Conservation (phyloP, 345 rosid species). For the Brassica napus region Da-Ae NC_063449.1:8253501-8254000, state of each 20-base stretch:
- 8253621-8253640: constrained; percentile 95
- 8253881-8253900: constrained; percentile 69
- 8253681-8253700: constrained; percentile 93
- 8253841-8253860: constrained; percentile 98
- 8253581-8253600: too few relatives aligned
- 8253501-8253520: constrained; percentile 18
- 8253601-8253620: constrained; percentile 66
- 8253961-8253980: constrained; percentile 75
- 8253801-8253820: background rate
- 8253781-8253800: background rate
- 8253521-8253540: constrained; percentile 8
- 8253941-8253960: constrained; percentile 65
- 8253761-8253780: background rate
- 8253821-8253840: constrained; percentile 31
- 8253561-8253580: too few relatives aligned
- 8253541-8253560: constrained; percentile 2
- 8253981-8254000: background rate
- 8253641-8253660: constrained; percentile 89
- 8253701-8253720: constrained; percentile 73
- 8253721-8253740: constrained; percentile 85
- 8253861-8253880: constrained; percentile 86
- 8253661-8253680: constrained; percentile 73
- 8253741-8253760: constrained; percentile 73
- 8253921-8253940: constrained; percentile 63
- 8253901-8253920: constrained; percentile 76